Base-by-base conservation (phyloP, 805 yeast species). In the Pichia gijzeniarum region DNA sequence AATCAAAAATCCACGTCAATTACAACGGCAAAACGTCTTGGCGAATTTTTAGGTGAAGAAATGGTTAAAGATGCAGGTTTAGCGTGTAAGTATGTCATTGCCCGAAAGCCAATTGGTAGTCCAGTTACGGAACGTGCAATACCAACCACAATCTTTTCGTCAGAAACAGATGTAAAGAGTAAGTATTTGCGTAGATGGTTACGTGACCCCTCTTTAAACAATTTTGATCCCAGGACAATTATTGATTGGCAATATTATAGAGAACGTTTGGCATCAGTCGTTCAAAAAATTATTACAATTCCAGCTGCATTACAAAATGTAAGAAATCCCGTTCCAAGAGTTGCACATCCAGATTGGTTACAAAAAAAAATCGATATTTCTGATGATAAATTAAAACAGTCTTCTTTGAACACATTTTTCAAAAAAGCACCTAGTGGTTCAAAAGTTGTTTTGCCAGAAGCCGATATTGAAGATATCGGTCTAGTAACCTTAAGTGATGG, bases 41-140 rank as follows among this genome's bases (percentile, higher is more conserved):
- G 96, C 48, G 97, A 93, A 55, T 91, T 93, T 60, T 72, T 93
- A 53, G 99, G 99, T 13, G 89, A 83, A 51, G 96, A 89, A 54
- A 91, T 91, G 95, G 95, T 89, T 3, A 90, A 88, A 57, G 98
- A 89, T 64, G 89, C 90, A 48, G 98, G 99, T 50, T 75, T 93
- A 49, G 96, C 95, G 5, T 91, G 96, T 67, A 89, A 88, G 63
- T 93, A 88, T 67, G 82, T 93, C 62, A 90, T 93, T 52, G 82
- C 96, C 49, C 77, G 79, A 40, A 79, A 77, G 52, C 99, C 99
- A 1, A 56, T 73, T 18, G 83, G 82, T 36, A 83, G 95, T 1
- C 96, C 99, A 0, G 90, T 90, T 27, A 88, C 99, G 0, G 98
- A 91, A 58, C 74, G 99, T 53, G 99, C 99, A 0, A 74, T 93